A percentile compares a stretch with the other conserved stretches of the same genome.
Evolutionary conservation across 345 rosid species (phyloP).

Genomic region (Aquilaria yunnanensis): DNA sequence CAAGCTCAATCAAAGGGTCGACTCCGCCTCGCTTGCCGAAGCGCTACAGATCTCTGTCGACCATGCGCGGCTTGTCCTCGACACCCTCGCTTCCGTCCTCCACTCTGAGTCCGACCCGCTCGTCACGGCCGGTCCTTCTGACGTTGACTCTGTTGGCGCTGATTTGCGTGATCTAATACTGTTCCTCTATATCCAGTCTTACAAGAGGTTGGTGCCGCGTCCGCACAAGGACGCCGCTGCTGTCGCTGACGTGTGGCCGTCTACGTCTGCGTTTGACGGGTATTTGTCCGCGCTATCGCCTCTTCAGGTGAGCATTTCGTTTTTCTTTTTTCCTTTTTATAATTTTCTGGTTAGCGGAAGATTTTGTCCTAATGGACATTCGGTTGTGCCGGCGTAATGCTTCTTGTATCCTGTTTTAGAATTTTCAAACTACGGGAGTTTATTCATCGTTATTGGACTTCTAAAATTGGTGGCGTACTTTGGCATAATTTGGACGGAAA

Average conservation of each 20-base stretch:
- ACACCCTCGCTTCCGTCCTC: constrained; percentile 84
- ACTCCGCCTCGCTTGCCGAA: constrained; percentile 59
- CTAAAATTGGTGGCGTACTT: too few species aligned
- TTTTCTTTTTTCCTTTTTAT: neutral
- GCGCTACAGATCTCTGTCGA: constrained; percentile 86
- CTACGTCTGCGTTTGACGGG: constrained; percentile 98
- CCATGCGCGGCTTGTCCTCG: constrained; percentile 81
- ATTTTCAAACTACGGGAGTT: too few species aligned
- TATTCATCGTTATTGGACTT: too few species aligned
- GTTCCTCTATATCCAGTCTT: constrained; percentile 90
- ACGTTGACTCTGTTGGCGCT: constrained; percentile 63
- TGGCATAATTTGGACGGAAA: too few species aligned
- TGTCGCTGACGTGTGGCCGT: constrained; percentile 98
- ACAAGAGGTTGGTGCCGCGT: constrained; percentile 84
- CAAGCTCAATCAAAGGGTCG: constrained; percentile 51
- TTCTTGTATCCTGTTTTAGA: too few species aligned
- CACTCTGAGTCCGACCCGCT: constrained; percentile 75
- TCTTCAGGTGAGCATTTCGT: constrained; percentile 58
- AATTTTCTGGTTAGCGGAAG: neutral
- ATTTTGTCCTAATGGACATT: neutral
- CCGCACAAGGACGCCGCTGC: constrained; percentile 92
- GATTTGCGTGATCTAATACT: constrained; percentile 82
- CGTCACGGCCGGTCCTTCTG: constrained; percentile 41
- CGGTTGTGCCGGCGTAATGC: neutral
- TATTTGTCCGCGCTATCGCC: constrained; percentile 94